Evolutionary conservation across 192 early-diverging fungal species (phyloP).

Genomic region (Coemansia sp.): DNA sequence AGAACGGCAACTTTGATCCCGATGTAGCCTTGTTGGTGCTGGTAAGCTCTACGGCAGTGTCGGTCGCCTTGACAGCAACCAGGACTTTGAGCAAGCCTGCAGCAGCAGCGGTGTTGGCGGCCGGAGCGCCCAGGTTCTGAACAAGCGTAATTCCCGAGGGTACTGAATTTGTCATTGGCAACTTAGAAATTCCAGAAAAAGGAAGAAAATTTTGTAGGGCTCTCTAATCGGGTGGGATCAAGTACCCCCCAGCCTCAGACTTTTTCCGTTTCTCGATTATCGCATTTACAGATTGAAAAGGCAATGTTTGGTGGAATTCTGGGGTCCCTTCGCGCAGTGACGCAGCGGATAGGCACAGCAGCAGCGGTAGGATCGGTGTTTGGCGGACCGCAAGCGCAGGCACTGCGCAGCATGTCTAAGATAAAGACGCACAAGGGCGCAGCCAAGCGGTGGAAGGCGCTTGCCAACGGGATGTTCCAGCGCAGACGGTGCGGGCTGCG

Average conservation of each 20-base stretch:
- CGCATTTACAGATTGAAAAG: background rate
- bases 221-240: too few relatives aligned
- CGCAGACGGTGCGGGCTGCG: slow-evolving; percentile 43
- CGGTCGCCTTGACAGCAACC: slow-evolving; percentile 35
- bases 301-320: slow-evolving; percentile 33
- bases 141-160: slow-evolving; percentile 17
- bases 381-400: slow-evolving; percentile 42
- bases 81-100: slow-evolving; percentile 51
- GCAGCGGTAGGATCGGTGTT: slow-evolving; percentile 10
- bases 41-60: slow-evolving; percentile 19
- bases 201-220: background rate
- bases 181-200: background rate
- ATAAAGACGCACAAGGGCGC: slow-evolving; percentile 53
- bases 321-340: slow-evolving; percentile 14
- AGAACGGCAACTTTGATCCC: slow-evolving; percentile 38
- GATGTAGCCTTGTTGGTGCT: slow-evolving; percentile 9
- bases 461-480: slow-evolving; percentile 43
- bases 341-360: slow-evolving; percentile 13
- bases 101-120: slow-evolving; percentile 47
- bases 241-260: too few relatives aligned
- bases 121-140: slow-evolving; percentile 27
- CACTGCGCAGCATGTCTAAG: slow-evolving; percentile 47
- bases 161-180: slow-evolving; percentile 2
- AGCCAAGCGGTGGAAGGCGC: slow-evolving; percentile 48
- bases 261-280: too few relatives aligned